phyloP scores from a whole-genome alignment of 2,329 filamentous ascomycete species.

The Sclerotinia sclerotiorum region DNA sequence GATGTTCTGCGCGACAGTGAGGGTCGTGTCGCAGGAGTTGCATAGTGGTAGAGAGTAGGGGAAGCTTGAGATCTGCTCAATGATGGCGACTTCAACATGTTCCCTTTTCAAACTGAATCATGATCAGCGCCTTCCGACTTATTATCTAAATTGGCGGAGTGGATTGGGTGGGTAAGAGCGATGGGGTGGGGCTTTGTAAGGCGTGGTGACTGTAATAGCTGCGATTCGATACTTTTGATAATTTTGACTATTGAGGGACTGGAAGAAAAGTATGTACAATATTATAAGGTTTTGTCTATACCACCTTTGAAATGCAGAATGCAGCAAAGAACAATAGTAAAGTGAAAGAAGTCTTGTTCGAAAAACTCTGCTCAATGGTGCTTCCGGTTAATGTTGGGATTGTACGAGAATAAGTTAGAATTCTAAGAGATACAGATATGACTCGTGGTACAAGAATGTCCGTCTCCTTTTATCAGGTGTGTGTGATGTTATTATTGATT shows the following conservation, averaged over 20 bases:
- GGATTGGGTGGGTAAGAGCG: constrained; percentile 21
- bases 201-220: constrained; percentile 1
- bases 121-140: constrained; percentile 25
- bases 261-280: not conserved
- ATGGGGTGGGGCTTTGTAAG: constrained; percentile 10
- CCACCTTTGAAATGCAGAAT: not conserved
- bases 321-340: not conserved
- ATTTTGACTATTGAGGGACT: not conserved
- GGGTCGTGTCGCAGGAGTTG: constrained; percentile 31
- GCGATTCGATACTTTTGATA: constrained; percentile 20
- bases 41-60: constrained; percentile 38
- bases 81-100: constrained; percentile 38
- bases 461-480: not conserved
- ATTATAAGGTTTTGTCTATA: not conserved
- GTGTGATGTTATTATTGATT: not conserved
- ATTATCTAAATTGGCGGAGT: constrained; percentile 18
- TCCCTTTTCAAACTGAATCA: constrained; percentile 31
- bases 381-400: not conserved
- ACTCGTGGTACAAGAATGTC: not conserved
- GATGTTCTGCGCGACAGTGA: constrained; percentile 35
- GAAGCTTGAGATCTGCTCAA: constrained; percentile 35
- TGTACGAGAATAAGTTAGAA: not conserved
- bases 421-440: not conserved
- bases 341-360: not conserved
- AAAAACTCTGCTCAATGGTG: not conserved